These are phyloP conservation scores for Suhomyces kunorum DNA, from an alignment of 1,139 yeast genomes.

Conservation along the genomic window DNA sequence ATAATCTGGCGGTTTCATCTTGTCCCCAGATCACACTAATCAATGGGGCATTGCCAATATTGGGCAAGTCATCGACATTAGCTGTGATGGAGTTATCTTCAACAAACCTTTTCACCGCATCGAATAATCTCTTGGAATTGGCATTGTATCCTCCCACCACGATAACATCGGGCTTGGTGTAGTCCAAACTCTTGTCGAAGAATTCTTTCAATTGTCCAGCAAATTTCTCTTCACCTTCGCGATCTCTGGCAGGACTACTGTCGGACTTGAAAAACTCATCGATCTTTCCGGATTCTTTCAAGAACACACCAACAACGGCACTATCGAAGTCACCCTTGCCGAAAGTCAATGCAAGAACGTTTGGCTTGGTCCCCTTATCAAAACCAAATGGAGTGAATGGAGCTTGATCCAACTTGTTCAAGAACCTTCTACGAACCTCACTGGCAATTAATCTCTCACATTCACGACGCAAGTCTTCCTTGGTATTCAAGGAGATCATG, in stretches of 20 bases:
- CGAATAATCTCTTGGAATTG: conserved; percentile 61
- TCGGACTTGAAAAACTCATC: conserved; percentile 78
- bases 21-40: conserved; percentile 76
- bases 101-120: conserved; percentile 59
- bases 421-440: conserved; percentile 69
- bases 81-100: conserved; percentile 57
- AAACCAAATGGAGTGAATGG: conserved; percentile 83
- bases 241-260: conserved; percentile 65
- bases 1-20: conserved; percentile 91
- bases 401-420: conserved; percentile 82
- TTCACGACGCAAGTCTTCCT: conserved; percentile 77
- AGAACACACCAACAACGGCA: conserved; percentile 79
- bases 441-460: conserved; percentile 72
- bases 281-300: conserved; percentile 80
- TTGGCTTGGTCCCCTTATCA: conserved; percentile 79
- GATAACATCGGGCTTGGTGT: conserved; percentile 75
- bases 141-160: conserved; percentile 89
- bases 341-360: conserved; percentile 76
- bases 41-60: conserved; percentile 41
- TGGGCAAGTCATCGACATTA: conserved; percentile 49
- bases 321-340: conserved; percentile 87
- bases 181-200: conserved; percentile 39
- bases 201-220: conserved; percentile 50
- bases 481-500: conserved; percentile 71
- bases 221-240: conserved; percentile 55